A percentile compares a stretch with the other conserved stretches of the same genome.
Evolutionary conservation across 208 protist species (phyloP).

Genomic region (Herpetomonas samuelpessoai): DNA sequence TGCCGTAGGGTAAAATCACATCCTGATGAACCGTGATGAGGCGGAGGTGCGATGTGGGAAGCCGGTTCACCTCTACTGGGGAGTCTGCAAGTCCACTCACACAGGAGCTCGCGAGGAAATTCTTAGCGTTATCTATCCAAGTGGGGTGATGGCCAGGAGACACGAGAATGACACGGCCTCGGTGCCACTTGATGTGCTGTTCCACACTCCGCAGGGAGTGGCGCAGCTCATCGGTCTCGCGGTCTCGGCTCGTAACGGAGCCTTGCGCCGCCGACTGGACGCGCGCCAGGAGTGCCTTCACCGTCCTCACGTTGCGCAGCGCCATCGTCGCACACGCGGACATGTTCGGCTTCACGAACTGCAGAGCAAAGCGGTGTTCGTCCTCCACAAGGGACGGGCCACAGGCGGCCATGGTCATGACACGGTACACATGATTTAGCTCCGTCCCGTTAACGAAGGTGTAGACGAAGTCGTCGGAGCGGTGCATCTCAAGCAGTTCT

Average conservation of each 20-base stretch:
- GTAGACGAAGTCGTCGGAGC: conserved; percentile 91
- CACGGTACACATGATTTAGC: conserved; percentile 42
- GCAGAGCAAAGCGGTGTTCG: too few species aligned
- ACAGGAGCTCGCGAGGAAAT: conserved; percentile 46
- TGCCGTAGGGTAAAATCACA: conserved; percentile 43
- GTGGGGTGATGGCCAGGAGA: conserved; percentile 93
- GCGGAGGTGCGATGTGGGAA: conserved; percentile 35
- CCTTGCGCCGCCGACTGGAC: too few species aligned
- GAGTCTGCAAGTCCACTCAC: too few species aligned
- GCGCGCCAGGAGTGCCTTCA: too few species aligned
- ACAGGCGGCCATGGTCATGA: too few species aligned
- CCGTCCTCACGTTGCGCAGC: background rate
- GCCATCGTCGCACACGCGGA: background rate
- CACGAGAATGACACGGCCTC: conserved; percentile 89
- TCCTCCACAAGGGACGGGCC: too few species aligned
- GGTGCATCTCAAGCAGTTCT: conserved; percentile 25
- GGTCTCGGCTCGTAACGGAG: conserved; percentile 37
- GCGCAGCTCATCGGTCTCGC: conserved; percentile 93
- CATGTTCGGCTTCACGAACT: conserved; percentile 4
- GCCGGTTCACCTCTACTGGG: conserved; percentile 19
- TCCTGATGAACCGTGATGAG: conserved; percentile 69
- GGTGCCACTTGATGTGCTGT: conserved; percentile 90
- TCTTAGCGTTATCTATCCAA: conserved; percentile 79
- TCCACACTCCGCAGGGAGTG: conserved; percentile 95
- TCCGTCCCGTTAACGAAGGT: conserved; percentile 96